Percentiles rank a stretch among this genome's conserved stretches.
These are phyloP conservation scores for Herpetomonas tarakana DNA, from an alignment of 208 protist species.

Conservation along the genomic window DNA sequence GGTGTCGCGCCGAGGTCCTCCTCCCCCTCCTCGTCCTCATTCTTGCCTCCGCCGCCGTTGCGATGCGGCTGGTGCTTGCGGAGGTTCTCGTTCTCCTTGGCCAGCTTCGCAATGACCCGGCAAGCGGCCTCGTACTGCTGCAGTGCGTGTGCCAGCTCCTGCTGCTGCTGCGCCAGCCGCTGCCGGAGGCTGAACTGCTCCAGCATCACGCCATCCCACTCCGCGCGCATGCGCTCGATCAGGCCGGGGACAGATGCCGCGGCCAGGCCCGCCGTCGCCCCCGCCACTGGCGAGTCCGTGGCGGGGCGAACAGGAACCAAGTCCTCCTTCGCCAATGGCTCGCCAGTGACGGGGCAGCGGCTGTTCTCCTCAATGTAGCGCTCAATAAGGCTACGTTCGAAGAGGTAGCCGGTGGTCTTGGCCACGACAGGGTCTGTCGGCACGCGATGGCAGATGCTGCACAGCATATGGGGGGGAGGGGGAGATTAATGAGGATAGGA, in stretches of 20 bases:
- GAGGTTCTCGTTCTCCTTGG: slow-evolving; percentile 57
- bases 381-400: slow-evolving; percentile 95
- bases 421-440: slow-evolving; percentile 96
- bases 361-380: slow-evolving; percentile 93
- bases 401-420: slow-evolving; percentile 91
- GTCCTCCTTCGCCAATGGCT: slow-evolving; percentile 84
- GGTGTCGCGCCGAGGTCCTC: slow-evolving; percentile 16
- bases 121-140: slow-evolving; percentile 99
- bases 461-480: slow-evolving; percentile 46
- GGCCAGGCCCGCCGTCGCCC: slow-evolving; percentile 14
- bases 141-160: slow-evolving; percentile 97
- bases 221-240: slow-evolving; percentile 94
- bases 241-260: slow-evolving; percentile 90
- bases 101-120: slow-evolving; percentile 96
- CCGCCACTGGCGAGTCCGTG: slow-evolving; percentile 8
- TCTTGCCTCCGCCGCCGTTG: slow-evolving; percentile 6
- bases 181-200: slow-evolving; percentile 97
- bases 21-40: slow-evolving; percentile 6
- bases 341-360: slow-evolving; percentile 93
- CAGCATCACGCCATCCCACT: slow-evolving; percentile 98
- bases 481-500: background rate
- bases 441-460: slow-evolving; percentile 76
- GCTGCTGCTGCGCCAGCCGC: slow-evolving; percentile 84
- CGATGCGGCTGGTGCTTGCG: background rate
- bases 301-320: slow-evolving; percentile 74